Conservation (phyloP, 2,329 filamentous ascomycete species). For the Arthrobotrys pseudoclavata region DNA sequence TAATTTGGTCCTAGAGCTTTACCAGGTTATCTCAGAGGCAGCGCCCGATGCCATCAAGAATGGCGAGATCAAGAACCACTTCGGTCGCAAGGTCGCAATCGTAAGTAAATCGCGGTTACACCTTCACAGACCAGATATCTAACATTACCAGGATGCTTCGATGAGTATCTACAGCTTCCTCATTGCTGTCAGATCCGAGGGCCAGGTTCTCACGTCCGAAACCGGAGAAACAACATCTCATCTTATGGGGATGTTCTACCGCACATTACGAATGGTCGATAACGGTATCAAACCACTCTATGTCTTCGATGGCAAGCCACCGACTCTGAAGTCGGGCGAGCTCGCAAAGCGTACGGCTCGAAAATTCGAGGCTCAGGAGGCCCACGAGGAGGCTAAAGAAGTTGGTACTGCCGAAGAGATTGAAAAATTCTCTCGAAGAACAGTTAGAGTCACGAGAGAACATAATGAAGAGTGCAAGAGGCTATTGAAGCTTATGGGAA, state of each 20-base stretch:
- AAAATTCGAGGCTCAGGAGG: constrained; percentile 91
- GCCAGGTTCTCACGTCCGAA: constrained; percentile 95
- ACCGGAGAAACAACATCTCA: constrained; percentile 97
- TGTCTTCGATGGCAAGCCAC: constrained; percentile 96
- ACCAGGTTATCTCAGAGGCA: constrained; percentile 87
- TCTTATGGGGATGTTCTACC: constrained; percentile 99
- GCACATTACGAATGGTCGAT: constrained; percentile 96
- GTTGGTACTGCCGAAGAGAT: constrained; percentile 97
- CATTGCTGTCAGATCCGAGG: constrained; percentile 95
- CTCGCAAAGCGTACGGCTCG: constrained; percentile 95
- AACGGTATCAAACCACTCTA: constrained; percentile 99
- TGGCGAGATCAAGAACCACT: constrained; percentile 98
- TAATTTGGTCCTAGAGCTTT: constrained; percentile 71
- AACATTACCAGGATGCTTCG: constrained; percentile 71
- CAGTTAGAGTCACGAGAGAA: constrained; percentile 93
- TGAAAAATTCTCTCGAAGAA: constrained; percentile 94
- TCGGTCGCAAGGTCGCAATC: constrained; percentile 97
- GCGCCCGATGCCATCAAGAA: constrained; percentile 95
- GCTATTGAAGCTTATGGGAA: constrained; percentile 92
- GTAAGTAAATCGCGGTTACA: constrained; percentile 71
- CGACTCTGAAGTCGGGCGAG: constrained; percentile 97
- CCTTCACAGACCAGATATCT: not conserved
- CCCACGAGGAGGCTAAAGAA: constrained; percentile 94
- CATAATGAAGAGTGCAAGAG: constrained; percentile 96
- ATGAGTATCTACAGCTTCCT: constrained; percentile 99